Conservation (phyloP, 2,329 filamentous ascomycete genomes). For the Monilinia fructicola region DNA sequence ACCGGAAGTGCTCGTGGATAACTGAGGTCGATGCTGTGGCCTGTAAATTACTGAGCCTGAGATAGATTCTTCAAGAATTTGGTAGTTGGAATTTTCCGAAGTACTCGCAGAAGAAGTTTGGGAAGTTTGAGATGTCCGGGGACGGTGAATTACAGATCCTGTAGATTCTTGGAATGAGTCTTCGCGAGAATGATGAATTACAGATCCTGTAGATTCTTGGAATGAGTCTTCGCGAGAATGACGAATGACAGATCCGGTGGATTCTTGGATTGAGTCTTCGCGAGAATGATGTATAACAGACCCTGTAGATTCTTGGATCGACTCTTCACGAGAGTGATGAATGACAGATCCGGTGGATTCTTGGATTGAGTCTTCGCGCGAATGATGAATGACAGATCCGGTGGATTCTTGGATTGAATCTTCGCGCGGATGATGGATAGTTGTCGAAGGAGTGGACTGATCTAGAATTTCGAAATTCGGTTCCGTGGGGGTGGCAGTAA, state of each 20-base stretch:
- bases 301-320: background rate
- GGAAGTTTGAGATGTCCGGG: slow-evolving; percentile 3
- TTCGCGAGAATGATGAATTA: too few relatives aligned
- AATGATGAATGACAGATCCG: background rate
- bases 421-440: slow-evolving; percentile 11
- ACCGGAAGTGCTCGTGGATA: slow-evolving; percentile 20
- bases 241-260: background rate
- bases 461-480: slow-evolving; percentile 22
- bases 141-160: background rate
- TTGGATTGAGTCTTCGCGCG: background rate
- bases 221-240: too few relatives aligned
- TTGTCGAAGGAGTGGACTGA: slow-evolving; percentile 20
- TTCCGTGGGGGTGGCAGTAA: slow-evolving; percentile 25
- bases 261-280: background rate
- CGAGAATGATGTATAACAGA: background rate
- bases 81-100: slow-evolving; percentile 21
- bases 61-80: slow-evolving; percentile 12
- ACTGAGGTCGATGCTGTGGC: slow-evolving; percentile 14
- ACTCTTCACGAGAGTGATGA: background rate
- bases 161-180: too few relatives aligned
- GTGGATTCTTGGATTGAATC: slow-evolving; percentile 3
- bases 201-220: slow-evolving; percentile 2
- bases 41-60: slow-evolving; percentile 21
- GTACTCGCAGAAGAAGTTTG: slow-evolving; percentile 16
- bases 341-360: background rate